Evolutionary conservation across 352 stramenopile genomes (phyloP), one percentile per base, ranked within the genome.

Genomic region (Globisporangium acanthophoron): DNA sequence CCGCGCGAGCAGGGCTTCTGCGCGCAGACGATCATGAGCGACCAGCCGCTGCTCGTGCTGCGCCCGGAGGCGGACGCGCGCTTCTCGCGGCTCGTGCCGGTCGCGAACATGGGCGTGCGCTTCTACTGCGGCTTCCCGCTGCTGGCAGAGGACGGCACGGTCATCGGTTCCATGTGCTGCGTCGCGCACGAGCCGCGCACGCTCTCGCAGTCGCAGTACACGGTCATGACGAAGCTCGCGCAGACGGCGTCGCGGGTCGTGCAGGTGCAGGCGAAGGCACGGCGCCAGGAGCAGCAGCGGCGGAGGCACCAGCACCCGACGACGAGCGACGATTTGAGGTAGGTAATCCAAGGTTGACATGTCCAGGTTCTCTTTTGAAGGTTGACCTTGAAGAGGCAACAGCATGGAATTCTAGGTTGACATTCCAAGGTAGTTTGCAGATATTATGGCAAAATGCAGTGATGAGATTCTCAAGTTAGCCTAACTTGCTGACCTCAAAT

Each of bases 81-180:
- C 29, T 90, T 90, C 49, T 66, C 71, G 31, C 67, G 76, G 54
- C 64, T 79, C 40, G 59, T 56, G 13, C 64, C 69, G 1, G 65
- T 63, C 62, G 58, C 37, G 37, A 60, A 57, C 53, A 69, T 81
- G 35, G 65, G 67, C 13, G 69, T 75, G 35, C 80, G 76, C 58
- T 92, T 88, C 64, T 90, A 92, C 76, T 90, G 78, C 65, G 82
- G 82, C 6, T 88, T 90, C 46, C 81, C 82, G 15, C 52, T 92
- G 21, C 27, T 84, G 5, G 64, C 69, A 2, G 57, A 66, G 1
- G 65, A 85, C 54, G 58, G 66, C 37, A 52, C 45, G 35, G 80
- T 72, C 9, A 62, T 84, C 50, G 81, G 79, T 3, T 75, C 71
- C 3, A 59, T 92, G 39, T 89, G 79, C 58, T 89, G 76, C 56